phyloP scores from a whole-genome alignment of 352 stramenopile species.

The Phytophthora parvispora region DNA sequence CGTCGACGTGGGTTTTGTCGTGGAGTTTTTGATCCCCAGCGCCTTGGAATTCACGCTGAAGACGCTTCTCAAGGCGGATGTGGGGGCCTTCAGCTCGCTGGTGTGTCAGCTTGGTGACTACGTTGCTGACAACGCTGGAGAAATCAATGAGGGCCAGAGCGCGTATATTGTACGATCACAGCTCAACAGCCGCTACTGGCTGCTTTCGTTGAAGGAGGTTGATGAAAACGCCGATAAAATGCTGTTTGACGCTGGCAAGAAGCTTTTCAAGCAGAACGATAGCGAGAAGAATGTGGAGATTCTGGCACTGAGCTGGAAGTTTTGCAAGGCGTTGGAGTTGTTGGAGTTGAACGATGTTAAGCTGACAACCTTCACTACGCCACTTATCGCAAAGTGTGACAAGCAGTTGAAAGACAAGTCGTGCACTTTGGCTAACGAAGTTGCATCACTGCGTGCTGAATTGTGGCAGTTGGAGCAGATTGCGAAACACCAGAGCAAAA shows the following conservation, averaged over 20 bases:
- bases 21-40: constrained; percentile 65
- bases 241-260: constrained; percentile 43
- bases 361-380: constrained; percentile 51
- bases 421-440: not conserved
- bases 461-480: constrained; percentile 82
- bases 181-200: constrained; percentile 23
- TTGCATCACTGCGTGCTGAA: constrained; percentile 58
- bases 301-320: constrained; percentile 79
- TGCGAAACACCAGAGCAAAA: constrained; percentile 40
- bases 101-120: constrained; percentile 69
- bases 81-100: constrained; percentile 59
- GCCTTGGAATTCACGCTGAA: constrained; percentile 63
- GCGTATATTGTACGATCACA: constrained; percentile 52
- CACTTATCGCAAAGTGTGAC: constrained; percentile 52
- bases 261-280: constrained; percentile 30
- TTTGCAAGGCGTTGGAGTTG: constrained; percentile 66
- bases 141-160: constrained; percentile 60
- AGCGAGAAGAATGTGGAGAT: constrained; percentile 12
- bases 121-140: constrained; percentile 44
- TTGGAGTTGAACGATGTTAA: constrained; percentile 52
- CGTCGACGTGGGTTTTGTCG: constrained; percentile 63
- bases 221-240: constrained; percentile 26
- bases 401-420: constrained; percentile 17
- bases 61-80: constrained; percentile 48
- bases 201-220: constrained; percentile 36